These are phyloP conservation scores for Stachybotrys elegans DNA, from an alignment of 2,329 filamentous ascomycete genomes.

Conservation along the genomic window DNA sequence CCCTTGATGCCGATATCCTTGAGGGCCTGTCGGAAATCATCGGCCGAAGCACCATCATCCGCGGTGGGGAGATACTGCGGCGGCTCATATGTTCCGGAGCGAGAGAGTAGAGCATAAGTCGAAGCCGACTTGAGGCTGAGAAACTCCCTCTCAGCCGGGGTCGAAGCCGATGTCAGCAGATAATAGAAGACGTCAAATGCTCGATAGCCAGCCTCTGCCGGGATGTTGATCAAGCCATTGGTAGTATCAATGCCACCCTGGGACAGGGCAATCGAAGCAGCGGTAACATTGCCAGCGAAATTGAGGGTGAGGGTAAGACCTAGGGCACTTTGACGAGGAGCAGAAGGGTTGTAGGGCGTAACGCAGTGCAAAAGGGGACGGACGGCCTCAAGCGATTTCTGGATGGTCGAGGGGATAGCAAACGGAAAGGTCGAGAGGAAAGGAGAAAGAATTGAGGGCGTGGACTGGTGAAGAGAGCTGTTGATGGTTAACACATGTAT, in stretches of 20 bases:
- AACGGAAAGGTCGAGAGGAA: conserved; percentile 80
- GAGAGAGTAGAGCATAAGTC: conserved; percentile 71
- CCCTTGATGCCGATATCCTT: conserved; percentile 95
- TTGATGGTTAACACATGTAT: not conserved
- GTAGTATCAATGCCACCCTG: conserved; percentile 83
- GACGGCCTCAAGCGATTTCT: conserved; percentile 74
- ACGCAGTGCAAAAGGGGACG: conserved; percentile 83
- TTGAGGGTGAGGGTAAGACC: conserved; percentile 78
- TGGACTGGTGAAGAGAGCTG: conserved; percentile 83
- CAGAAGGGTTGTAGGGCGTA: conserved; percentile 84
- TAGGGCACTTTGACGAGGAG: conserved; percentile 73
- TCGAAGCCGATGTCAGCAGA: conserved; percentile 85
- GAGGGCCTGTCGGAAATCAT: conserved; percentile 82
- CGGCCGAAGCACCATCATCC: conserved; percentile 86
- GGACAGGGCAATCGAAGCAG: conserved; percentile 71
- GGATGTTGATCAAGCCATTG: conserved; percentile 75
- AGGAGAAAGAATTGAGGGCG: conserved; percentile 76
- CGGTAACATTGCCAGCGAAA: conserved; percentile 72
- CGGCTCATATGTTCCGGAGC: conserved; percentile 79
- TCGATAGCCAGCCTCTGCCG: conserved; percentile 73
- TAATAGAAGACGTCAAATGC: conserved; percentile 99
- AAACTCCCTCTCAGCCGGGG: conserved; percentile 82
- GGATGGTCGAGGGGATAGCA: conserved; percentile 67
- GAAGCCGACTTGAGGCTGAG: conserved; percentile 73
- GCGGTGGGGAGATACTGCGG: conserved; percentile 87